phyloP scores from a whole-genome alignment of 345 rosid species.

The Anacardium occidentale region DNA sequence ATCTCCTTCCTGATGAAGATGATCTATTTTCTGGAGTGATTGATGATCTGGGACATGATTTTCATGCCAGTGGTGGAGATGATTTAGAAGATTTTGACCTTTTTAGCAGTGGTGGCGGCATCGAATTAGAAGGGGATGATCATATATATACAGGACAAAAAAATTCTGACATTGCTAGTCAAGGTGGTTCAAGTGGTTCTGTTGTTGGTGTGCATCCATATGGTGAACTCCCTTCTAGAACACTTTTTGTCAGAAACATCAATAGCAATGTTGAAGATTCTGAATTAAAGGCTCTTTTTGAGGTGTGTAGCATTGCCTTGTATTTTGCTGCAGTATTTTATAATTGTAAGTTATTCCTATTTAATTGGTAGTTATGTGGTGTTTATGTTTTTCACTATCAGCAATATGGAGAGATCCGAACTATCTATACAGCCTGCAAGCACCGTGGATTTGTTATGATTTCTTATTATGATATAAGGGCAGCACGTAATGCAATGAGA shows the following conservation, averaged over 20 bases:
- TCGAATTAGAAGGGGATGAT: conserved; percentile 85
- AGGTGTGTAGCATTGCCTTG: conserved; percentile 49
- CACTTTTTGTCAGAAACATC: conserved; percentile 80
- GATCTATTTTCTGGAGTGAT: conserved; percentile 84
- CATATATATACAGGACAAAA: conserved; percentile 35
- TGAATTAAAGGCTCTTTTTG: conserved; percentile 73
- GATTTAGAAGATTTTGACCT: conserved; percentile 83
- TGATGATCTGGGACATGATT: conserved; percentile 50
- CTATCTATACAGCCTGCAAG: conserved; percentile 75
- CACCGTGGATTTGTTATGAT: conserved; percentile 79
- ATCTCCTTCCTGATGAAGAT: conserved; percentile 93
- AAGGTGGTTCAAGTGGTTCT: conserved; percentile 44
- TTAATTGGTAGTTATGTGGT: conserved; percentile 11
- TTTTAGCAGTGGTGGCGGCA: conserved; percentile 88
- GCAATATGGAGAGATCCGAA: conserved; percentile 86
- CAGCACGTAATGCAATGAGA: conserved; percentile 75
- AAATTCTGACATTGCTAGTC: conserved; percentile 33
- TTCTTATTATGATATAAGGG: conserved; percentile 89
- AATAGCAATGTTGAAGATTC: conserved; percentile 72
- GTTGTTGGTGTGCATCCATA: conserved; percentile 52
- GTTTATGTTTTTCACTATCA: conserved; percentile 29
- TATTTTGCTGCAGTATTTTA: conserved; percentile 16
- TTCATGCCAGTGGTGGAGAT: conserved; percentile 49
- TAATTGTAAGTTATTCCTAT: background rate
- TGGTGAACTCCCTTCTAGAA: conserved; percentile 77